Percentiles rank a stretch among this genome's conserved stretches.
phyloP scores from a whole-genome alignment of 176 grass and related monocot species.

The Rhynchospora tenuis region DNA sequence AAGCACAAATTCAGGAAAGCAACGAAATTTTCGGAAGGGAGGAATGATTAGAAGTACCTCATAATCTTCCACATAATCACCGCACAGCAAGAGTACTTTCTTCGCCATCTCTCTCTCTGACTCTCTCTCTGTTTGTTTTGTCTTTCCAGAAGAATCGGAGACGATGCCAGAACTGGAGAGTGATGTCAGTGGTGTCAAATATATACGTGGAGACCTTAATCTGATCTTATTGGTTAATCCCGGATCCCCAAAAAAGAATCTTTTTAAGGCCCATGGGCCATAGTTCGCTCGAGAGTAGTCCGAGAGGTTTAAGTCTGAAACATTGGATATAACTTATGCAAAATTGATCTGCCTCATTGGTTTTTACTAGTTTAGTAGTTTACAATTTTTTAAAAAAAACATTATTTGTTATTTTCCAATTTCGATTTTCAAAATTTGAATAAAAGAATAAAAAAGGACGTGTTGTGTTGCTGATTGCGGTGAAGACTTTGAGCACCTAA shows the following conservation, averaged over 20 bases:
- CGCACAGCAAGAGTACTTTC: slow-evolving; percentile 80
- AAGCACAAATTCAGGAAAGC: not conserved
- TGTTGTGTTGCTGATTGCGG: too few species aligned
- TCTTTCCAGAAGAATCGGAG: slow-evolving; percentile 1
- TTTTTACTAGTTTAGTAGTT: too few species aligned
- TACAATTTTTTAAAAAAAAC: too few species aligned
- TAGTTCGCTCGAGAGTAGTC: too few species aligned
- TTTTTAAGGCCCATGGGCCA: not conserved
- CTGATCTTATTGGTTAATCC: not conserved
- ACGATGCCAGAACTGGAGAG: not conserved
- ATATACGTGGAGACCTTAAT: not conserved
- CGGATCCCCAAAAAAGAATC: not conserved
- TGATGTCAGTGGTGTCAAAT: not conserved
- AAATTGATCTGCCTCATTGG: too few species aligned
- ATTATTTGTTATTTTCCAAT: too few species aligned
- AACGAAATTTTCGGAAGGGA: not conserved
- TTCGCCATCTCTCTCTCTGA: slow-evolving; percentile 54
- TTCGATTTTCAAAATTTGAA: too few species aligned
- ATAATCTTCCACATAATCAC: slow-evolving; percentile 91
- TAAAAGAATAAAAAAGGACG: too few species aligned
- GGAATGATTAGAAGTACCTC: slow-evolving; percentile 35
- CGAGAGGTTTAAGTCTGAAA: too few species aligned
- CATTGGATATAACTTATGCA: too few species aligned
- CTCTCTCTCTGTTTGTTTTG: not conserved
- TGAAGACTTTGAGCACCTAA: too few species aligned